A percentile compares a stretch with the other conserved stretches of the same genome.
Evolutionary conservation across 495 filamentous ascomycete species (phyloP).

Genomic region (Beverwykella pulmonaria): DNA sequence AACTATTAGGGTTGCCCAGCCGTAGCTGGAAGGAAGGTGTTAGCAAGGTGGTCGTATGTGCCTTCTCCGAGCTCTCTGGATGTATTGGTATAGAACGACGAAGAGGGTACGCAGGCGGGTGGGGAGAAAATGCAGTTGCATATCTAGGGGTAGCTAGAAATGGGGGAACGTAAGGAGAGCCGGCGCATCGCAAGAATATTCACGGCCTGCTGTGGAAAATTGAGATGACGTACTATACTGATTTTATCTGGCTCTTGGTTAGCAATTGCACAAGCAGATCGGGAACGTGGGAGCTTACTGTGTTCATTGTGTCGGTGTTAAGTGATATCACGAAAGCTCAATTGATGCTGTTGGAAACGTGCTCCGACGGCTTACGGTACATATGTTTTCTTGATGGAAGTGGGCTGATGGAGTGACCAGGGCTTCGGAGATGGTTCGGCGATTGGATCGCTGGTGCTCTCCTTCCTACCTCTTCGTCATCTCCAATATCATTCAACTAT

Average conservation of each 20-base stretch:
- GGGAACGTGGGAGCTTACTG: constrained; percentile 17
- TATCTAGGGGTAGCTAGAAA: neutral
- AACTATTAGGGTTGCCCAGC: constrained; percentile 83
- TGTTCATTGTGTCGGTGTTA: constrained; percentile 24
- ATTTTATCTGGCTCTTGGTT: constrained; percentile 29
- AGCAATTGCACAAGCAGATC: neutral
- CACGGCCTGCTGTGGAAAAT: neutral
- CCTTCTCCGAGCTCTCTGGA: neutral
- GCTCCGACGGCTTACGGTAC: neutral
- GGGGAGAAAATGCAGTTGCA: neutral
- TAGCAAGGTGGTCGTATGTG: neutral
- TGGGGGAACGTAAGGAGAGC: neutral
- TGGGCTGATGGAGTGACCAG: constrained; percentile 1
- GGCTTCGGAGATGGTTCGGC: neutral
- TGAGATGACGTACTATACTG: constrained; percentile 39
- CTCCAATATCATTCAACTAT: too few relatives aligned
- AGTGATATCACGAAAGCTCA: neutral
- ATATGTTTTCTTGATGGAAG: neutral
- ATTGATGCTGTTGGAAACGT: constrained; percentile 19
- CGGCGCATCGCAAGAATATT: neutral
- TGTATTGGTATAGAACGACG: neutral
- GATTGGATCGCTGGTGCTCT: neutral
- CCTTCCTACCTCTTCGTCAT: too few relatives aligned
- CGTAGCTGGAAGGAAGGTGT: constrained; percentile 46
- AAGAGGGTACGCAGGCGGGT: too few relatives aligned